Evolutionary conservation across 169 alveolate genomes (phyloP), one percentile per base, ranked within the genome.

Genomic region (Cryptosporidium viatorum): DNA sequence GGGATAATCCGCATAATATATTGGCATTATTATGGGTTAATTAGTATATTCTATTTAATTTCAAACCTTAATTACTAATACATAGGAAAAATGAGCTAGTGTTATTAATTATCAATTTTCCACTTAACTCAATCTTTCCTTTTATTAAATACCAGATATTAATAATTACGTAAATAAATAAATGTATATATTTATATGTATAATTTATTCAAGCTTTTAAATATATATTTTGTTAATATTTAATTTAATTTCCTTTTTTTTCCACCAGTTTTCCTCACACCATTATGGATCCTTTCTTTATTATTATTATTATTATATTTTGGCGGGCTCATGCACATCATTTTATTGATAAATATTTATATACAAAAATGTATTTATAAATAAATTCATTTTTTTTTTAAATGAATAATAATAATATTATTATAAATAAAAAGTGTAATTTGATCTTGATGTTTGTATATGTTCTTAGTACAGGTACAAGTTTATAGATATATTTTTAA

Each of bases 1-100:
- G 1, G 89, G 89, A 62, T 80, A 80, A 50, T 80, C 89, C 26
- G 89, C 89, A 80, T 80, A 80, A 80, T 41, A 80, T 23, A 39
- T 26, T 26, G 89, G 67, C 89, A 80, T 80, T 60, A 55, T 8
- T 21, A 21, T 55, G 29, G 67, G 10, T 23, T 55, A 55, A 21
- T 55, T 26, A 1, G n/a, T 55, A 23, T 55, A 26, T 26, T 26
- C 18, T 18, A 26, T 21, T 26, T 55, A 55, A 23, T 26, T 55
- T 55, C 67, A 55, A 26, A 48, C 21, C 21, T 48, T 48, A 48
- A n/a, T 55, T 55, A 55, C 16, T 55, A 16, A 55, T 55, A 55
- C 67, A 55, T 55, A 55, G 67, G 67, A 26, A 55, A 51, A 21
- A 2, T 48, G 2, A 48, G 55, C 21, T 48, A 3, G 21, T 18